Evolutionary conservation across 148 eudicot species (phyloP).

Genomic region (Rhododendron williamsianum): DNA sequence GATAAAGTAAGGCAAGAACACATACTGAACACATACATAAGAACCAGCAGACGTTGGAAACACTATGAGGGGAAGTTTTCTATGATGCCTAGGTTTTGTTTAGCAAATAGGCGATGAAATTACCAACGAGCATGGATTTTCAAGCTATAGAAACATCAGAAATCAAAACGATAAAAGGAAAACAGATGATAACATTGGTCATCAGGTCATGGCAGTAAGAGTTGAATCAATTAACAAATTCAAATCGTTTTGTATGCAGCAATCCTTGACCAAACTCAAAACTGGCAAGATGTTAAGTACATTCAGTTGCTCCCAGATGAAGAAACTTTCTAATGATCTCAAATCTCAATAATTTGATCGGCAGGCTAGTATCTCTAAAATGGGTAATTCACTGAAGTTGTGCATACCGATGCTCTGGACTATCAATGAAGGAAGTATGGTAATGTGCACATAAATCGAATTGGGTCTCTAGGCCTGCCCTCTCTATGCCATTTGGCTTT

Average conservation of each 20-base stretch:
- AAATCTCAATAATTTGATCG: background rate
- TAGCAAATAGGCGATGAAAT: background rate
- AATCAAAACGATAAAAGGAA: background rate
- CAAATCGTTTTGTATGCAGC: background rate
- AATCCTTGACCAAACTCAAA: background rate
- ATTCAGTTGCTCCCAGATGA: background rate
- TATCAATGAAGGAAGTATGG: too few species aligned
- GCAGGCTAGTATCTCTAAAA: background rate
- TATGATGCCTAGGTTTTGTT: background rate
- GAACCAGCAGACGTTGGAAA: background rate
- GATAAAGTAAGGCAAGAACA: background rate
- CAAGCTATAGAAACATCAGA: background rate
- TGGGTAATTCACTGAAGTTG: background rate
- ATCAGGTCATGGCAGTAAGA: background rate
- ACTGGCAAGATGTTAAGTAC: background rate
- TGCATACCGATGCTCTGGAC: too few species aligned
- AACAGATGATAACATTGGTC: background rate
- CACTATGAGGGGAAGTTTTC: background rate
- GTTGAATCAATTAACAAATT: background rate
- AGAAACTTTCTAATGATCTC: background rate
- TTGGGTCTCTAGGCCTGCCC: too few species aligned
- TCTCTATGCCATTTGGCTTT: too few species aligned
- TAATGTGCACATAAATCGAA: too few species aligned
- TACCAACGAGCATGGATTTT: background rate
- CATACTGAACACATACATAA: background rate